These are phyloP conservation scores for Geotrichum australiense DNA, from an alignment of 1,139 yeast genomes.

Conservation along the genomic window DNA sequence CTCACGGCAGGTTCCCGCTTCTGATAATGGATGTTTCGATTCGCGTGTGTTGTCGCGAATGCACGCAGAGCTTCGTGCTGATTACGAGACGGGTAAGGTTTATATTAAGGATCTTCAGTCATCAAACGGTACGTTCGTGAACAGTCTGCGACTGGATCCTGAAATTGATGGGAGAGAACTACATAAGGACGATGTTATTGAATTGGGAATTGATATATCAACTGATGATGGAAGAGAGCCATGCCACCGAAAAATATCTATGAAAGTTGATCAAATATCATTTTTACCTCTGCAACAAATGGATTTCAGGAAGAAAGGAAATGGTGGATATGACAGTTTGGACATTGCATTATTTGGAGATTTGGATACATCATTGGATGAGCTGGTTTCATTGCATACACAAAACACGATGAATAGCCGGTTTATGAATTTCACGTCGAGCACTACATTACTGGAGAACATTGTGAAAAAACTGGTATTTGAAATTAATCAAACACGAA, in stretches of 20 bases:
- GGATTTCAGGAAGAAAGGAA: not conserved
- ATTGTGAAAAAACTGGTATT: constrained; percentile 41
- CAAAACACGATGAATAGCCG: constrained; percentile 54
- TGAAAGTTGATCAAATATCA: constrained; percentile 65
- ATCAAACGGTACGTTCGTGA: constrained; percentile 91
- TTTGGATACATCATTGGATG: constrained; percentile 56
- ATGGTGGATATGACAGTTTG: constrained; percentile 29
- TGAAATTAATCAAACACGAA: constrained; percentile 43
- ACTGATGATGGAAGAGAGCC: constrained; percentile 45
- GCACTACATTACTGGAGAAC: constrained; percentile 47
- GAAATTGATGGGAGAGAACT: constrained; percentile 52
- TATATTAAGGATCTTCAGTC: constrained; percentile 82
- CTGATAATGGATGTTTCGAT: constrained; percentile 88
- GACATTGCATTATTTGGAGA: constrained; percentile 81
- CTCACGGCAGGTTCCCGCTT: constrained; percentile 62
- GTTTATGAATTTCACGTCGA: constrained; percentile 53
- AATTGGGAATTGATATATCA: constrained; percentile 88
- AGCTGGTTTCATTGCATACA: constrained; percentile 49
- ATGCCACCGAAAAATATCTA: constrained; percentile 79
- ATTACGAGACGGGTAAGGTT: constrained; percentile 56
- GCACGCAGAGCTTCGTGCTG: constrained; percentile 86
- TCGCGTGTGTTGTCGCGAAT: constrained; percentile 87
- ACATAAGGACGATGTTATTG: constrained; percentile 68
- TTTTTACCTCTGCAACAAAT: constrained; percentile 43
- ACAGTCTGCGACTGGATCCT: constrained; percentile 59